Conservation (phyloP, 805 yeast genomes). For the Suhomyces faveliae region DNA sequence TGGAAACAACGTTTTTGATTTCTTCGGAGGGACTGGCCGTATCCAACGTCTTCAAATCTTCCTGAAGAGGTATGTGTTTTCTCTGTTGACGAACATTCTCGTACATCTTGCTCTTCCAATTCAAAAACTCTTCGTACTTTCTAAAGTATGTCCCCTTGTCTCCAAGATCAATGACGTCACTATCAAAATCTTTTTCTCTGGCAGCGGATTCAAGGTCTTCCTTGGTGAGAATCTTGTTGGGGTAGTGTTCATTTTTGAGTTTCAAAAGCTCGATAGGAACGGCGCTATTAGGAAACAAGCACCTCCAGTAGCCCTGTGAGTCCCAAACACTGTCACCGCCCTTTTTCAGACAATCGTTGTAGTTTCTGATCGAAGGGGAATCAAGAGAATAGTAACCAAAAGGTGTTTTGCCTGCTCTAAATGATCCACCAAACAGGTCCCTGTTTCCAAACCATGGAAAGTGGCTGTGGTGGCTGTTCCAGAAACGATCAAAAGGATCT, state of each 20-base stretch:
- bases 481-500: background rate
- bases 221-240: slow-evolving; percentile 43
- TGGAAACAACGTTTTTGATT: slow-evolving; percentile 22
- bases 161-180: slow-evolving; percentile 38
- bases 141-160: slow-evolving; percentile 60
- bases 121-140: slow-evolving; percentile 61
- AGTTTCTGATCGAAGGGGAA: slow-evolving; percentile 57
- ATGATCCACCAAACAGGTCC: slow-evolving; percentile 10
- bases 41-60: background rate
- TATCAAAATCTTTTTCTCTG: slow-evolving; percentile 7
- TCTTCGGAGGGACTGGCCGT: background rate
- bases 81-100: slow-evolving; percentile 42
- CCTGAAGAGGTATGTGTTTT: background rate
- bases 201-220: slow-evolving; percentile 54
- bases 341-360: slow-evolving; percentile 58
- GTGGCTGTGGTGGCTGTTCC: background rate
- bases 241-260: slow-evolving; percentile 23
- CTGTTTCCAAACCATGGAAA: background rate
- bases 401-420: slow-evolving; percentile 27
- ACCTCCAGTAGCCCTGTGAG: slow-evolving; percentile 82
- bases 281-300: slow-evolving; percentile 67
- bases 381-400: slow-evolving; percentile 53
- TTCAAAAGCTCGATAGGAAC: slow-evolving; percentile 32
- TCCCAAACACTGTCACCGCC: slow-evolving; percentile 84
- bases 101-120: slow-evolving; percentile 63